These are phyloP conservation scores for Penicillium arizonense DNA, from an alignment of 495 filamentous ascomycete genomes.

Conservation along the genomic window DNA sequence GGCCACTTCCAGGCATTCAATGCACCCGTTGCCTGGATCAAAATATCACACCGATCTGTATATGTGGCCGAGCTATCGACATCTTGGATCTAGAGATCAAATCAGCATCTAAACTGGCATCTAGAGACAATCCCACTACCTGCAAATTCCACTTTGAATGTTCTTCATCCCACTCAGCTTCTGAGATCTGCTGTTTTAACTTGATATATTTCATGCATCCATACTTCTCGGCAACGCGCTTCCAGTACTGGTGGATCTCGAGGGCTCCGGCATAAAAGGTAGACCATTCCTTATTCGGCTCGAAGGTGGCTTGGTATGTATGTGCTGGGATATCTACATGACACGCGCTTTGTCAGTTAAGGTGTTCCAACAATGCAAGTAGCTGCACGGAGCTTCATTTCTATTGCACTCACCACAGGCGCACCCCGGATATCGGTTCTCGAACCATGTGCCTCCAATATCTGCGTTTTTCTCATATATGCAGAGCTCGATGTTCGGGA, in stretches of 20 bases:
- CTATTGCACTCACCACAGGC: conserved; percentile 37
- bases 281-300: conserved; percentile 57
- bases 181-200: conserved; percentile 34
- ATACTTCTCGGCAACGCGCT: conserved; percentile 42
- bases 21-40: conserved; percentile 55
- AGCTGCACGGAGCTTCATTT: too few relatives aligned
- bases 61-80: conserved; percentile 31
- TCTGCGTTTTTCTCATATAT: conserved; percentile 81
- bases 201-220: conserved; percentile 39
- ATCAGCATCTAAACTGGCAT: not conserved
- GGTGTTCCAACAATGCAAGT: not conserved
- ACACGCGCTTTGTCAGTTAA: not conserved
- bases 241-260: conserved; percentile 61
- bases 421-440: conserved; percentile 71
- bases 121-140: conserved; percentile 11
- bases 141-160: conserved; percentile 48
- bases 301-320: conserved; percentile 52
- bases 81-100: conserved; percentile 34
- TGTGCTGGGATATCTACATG: conserved; percentile 40
- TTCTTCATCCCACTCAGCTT: conserved; percentile 39
- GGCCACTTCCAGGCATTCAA: conserved; percentile 60
- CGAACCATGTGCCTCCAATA: conserved; percentile 70
- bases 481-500: conserved; percentile 57
- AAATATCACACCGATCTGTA: conserved; percentile 50
- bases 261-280: conserved; percentile 54